Percentiles rank a stretch among this genome's conserved stretches.
Conservation (phyloP, 1,284 basidiomycete genomes). For the Apiotrichum brassicae region DNA sequence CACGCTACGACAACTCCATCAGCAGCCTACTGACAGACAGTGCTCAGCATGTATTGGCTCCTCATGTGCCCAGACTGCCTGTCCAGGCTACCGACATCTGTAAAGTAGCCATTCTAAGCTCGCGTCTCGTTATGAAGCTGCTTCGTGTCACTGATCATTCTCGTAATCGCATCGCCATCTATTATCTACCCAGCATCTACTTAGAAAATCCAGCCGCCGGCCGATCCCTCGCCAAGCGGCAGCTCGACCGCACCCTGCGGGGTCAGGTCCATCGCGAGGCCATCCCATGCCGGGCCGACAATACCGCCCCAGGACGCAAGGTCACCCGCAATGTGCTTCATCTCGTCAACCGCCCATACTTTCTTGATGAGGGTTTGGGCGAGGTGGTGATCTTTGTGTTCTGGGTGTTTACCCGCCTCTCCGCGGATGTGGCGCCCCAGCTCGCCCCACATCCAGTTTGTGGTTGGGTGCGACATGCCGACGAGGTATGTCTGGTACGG, state of each 20-base stretch:
- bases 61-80: too few relatives aligned
- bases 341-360: constrained; percentile 12
- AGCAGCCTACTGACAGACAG: too few relatives aligned
- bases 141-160: too few relatives aligned
- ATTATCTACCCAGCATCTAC: too few relatives aligned
- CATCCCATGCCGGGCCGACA: constrained; percentile 40
- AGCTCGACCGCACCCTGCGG: constrained; percentile 6
- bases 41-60: too few relatives aligned
- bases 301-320: constrained; percentile 17
- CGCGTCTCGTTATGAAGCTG: too few relatives aligned
- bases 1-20: too few relatives aligned
- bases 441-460: constrained; percentile 45
- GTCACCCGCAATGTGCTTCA: constrained; percentile 6
- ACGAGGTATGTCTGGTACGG: constrained; percentile 39
- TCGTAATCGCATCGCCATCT: too few relatives aligned
- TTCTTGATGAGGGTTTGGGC: constrained; percentile 11
- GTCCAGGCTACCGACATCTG: too few relatives aligned
- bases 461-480: constrained; percentile 44
- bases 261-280: constrained; percentile 27
- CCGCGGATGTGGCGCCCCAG: constrained; percentile 27
- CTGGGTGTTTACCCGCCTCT: constrained; percentile 1
- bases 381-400: constrained; percentile 9
- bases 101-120: too few relatives aligned
- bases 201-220: constrained; percentile 9
- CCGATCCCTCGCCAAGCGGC: constrained; percentile 7